These are phyloP conservation scores for Chytriomyces hyalinus DNA, from an alignment of 192 early-diverging fungal genomes.

Conservation along the genomic window DNA sequence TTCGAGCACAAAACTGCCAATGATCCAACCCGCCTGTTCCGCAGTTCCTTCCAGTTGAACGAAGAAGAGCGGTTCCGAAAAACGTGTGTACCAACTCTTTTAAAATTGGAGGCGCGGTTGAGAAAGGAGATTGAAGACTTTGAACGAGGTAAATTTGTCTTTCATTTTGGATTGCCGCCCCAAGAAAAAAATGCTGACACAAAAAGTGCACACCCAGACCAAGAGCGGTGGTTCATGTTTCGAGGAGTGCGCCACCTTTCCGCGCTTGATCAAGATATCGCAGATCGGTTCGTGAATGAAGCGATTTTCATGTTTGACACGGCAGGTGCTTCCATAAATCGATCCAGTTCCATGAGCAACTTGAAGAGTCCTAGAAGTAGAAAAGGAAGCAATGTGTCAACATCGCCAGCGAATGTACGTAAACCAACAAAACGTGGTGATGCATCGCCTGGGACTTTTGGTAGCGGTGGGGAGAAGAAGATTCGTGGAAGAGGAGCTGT, in stretches of 20 bases:
- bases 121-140: constrained; percentile 56
- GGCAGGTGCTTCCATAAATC: neutral
- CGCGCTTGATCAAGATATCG: constrained; percentile 49
- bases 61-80: constrained; percentile 86
- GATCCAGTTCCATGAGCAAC: neutral
- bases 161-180: constrained; percentile 19
- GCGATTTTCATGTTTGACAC: constrained; percentile 67
- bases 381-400: too few species aligned
- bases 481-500: too few species aligned
- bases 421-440: too few species aligned
- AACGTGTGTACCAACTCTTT: constrained; percentile 73
- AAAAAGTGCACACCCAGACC: constrained; percentile 14
- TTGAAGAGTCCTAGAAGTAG: neutral
- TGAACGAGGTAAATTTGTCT: constrained; percentile 55
- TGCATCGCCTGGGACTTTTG: too few species aligned
- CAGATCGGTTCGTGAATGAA: constrained; percentile 61
- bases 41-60: constrained; percentile 75
- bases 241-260: neutral
- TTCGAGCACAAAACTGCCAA: constrained; percentile 75
- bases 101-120: constrained; percentile 67
- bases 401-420: too few species aligned
- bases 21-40: constrained; percentile 75
- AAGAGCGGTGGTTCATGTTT: constrained; percentile 11
- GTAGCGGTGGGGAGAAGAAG: too few species aligned
- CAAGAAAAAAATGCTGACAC: constrained; percentile 21